Conservation (phyloP, 768 basidiomycete species). For the Boletus rubroflammeus region DNA sequence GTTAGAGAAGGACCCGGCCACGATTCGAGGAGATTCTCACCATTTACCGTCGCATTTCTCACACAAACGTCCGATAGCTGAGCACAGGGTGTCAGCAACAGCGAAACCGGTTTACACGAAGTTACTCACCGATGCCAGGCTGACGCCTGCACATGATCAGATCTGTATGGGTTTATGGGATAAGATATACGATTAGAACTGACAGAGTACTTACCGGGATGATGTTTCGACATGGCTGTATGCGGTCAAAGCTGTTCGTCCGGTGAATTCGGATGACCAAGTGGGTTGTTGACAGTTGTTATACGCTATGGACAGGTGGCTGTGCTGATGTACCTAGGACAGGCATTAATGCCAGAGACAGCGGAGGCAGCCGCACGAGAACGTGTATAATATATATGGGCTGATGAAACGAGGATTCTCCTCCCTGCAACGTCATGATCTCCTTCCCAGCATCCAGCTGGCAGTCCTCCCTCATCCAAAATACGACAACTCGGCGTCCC, state of each 20-base stretch:
- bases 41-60: slow-evolving; percentile 99
- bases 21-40: slow-evolving; percentile 42
- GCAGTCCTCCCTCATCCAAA: slow-evolving; percentile 27
- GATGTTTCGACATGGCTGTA: slow-evolving; percentile 79
- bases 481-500: slow-evolving; percentile 12
- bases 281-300: slow-evolving; percentile 13
- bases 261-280: neutral
- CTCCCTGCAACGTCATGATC: slow-evolving; percentile 21
- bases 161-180: slow-evolving; percentile 49
- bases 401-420: slow-evolving; percentile 6
- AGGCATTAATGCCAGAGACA: neutral
- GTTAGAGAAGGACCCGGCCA: neutral
- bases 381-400: slow-evolving; percentile 9
- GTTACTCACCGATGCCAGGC: slow-evolving; percentile 83
- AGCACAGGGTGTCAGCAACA: slow-evolving; percentile 6
- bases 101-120: neutral
- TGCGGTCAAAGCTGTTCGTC: slow-evolving; percentile 2
- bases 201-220: slow-evolving; percentile 55
- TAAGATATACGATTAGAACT: too few species aligned
- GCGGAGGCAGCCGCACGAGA: neutral
- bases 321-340: slow-evolving; percentile 1
- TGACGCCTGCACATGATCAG: slow-evolving; percentile 98
- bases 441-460: slow-evolving; percentile 31
- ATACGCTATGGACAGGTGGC: slow-evolving; percentile 6
- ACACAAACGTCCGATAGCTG: slow-evolving; percentile 96